phyloP scores from a whole-genome alignment of 352 stramenopile genomes.

The Pythium monospermum region DNA sequence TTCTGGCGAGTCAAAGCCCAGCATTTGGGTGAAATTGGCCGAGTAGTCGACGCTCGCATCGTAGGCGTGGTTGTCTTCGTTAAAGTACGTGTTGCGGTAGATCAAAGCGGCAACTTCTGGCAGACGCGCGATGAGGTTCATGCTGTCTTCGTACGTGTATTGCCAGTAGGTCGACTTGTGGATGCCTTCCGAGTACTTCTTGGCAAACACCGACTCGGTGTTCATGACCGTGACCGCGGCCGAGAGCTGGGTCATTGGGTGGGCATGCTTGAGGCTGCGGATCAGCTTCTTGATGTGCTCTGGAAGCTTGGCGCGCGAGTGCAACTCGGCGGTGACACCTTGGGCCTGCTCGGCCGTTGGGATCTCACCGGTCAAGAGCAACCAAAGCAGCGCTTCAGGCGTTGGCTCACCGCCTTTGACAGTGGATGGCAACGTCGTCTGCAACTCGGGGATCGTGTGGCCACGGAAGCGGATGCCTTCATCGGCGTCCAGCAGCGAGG shows the following conservation, averaged over 20 bases:
- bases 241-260: conserved; percentile 99
- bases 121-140: conserved; percentile 96
- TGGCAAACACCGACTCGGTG: conserved; percentile 95
- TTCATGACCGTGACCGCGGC: conserved; percentile 93
- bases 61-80: conserved; percentile 90
- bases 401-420: conserved; percentile 93
- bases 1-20: conserved; percentile 94
- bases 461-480: conserved; percentile 99
- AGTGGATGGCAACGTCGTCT: conserved; percentile 92
- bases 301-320: conserved; percentile 92
- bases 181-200: conserved; percentile 95
- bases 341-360: conserved; percentile 96
- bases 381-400: conserved; percentile 96
- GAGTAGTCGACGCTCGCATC: conserved; percentile 97
- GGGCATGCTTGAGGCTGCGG: conserved; percentile 95
- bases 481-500: conserved; percentile 91
- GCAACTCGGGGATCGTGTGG: conserved; percentile 98
- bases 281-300: conserved; percentile 95
- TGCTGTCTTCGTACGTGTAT: conserved; percentile 96
- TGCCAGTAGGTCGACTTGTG: conserved; percentile 99
- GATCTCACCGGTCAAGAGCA: conserved; percentile 97
- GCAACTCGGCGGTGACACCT: conserved; percentile 94
- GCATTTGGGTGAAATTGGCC: conserved; percentile 98
- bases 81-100: conserved; percentile 98
- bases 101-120: conserved; percentile 97